Conservation (phyloP, 2,329 filamentous ascomycete species). For the Cladosporium sp. region DNA sequence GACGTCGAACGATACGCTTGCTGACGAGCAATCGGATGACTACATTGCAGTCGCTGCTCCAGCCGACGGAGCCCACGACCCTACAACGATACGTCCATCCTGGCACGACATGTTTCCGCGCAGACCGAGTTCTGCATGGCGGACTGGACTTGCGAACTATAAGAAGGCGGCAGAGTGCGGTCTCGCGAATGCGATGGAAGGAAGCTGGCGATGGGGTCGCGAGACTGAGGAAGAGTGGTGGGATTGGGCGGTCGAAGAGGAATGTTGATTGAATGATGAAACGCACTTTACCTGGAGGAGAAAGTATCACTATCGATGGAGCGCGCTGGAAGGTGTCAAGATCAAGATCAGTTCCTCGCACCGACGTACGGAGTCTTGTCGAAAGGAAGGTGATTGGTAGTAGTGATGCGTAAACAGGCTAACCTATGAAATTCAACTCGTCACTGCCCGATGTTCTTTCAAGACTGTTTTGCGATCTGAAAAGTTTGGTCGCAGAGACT, state of each 20-base stretch:
- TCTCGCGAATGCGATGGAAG: background rate
- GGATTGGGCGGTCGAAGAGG: conserved; percentile 5
- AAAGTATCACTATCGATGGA: too few relatives aligned
- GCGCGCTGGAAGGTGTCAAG: too few relatives aligned
- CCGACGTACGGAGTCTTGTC: too few relatives aligned
- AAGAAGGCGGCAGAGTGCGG: background rate
- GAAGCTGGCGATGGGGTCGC: background rate
- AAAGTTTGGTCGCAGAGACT: too few relatives aligned
- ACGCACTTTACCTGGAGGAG: too few relatives aligned
- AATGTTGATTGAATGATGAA: background rate
- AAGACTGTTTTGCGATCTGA: too few relatives aligned
- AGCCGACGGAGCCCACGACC: background rate
- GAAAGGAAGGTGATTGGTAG: too few relatives aligned
- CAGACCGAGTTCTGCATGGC: background rate
- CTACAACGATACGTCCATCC: background rate
- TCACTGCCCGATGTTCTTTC: too few relatives aligned
- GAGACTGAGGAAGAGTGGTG: conserved; percentile 6
- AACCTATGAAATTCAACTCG: too few relatives aligned
- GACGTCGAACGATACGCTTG: background rate
- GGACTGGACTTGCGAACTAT: background rate
- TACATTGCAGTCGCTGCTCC: background rate
- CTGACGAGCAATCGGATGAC: background rate
- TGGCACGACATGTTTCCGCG: conserved; percentile 3
- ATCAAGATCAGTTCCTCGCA: too few relatives aligned
- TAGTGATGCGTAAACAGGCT: too few relatives aligned